Evolutionary conservation across 2,329 filamentous ascomycete genomes (phyloP).

Genomic region (Grosmannia clavigera): DNA sequence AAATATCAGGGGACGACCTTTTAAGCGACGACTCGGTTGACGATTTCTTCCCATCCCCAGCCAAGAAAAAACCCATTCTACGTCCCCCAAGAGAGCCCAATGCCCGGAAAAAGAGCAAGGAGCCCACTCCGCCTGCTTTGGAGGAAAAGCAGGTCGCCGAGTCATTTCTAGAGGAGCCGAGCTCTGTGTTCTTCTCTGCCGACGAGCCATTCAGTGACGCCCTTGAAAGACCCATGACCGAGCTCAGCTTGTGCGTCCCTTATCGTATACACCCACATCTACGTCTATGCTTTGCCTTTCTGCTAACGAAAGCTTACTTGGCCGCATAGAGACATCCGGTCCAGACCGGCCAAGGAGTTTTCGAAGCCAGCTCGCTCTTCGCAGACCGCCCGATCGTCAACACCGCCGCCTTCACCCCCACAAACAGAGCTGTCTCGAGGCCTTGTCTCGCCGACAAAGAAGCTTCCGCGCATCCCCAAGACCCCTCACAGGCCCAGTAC

Average conservation of each 20-base stretch:
- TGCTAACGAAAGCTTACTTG: neutral
- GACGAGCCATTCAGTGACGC: constrained; percentile 4
- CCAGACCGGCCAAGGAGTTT: neutral
- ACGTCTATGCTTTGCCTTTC: neutral
- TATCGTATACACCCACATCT: neutral
- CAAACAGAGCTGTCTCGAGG: constrained; percentile 8
- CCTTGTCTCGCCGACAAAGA: constrained; percentile 21
- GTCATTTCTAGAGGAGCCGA: constrained; percentile 2
- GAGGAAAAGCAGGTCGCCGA: no score
- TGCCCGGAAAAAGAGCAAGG: neutral
- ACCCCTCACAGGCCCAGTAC: constrained; percentile 40
- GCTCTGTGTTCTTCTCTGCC: constrained; percentile 11
- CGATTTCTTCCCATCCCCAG: constrained; percentile 2
- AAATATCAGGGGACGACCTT: constrained; percentile 1
- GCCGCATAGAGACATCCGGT: neutral
- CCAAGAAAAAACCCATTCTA: neutral
- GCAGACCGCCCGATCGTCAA: constrained; percentile 4
- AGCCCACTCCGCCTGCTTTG: neutral
- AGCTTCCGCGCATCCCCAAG: constrained; percentile 32
- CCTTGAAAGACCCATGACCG: neutral
- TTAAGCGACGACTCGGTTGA: constrained; percentile 1
- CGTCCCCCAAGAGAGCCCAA: neutral
- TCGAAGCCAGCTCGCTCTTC: neutral
- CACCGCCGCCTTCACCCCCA: constrained; percentile 12
- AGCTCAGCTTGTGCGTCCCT: constrained; percentile 2